phyloP scores from a whole-genome alignment of 2,329 filamentous ascomycete species.

The Ceratocystis smalleyi region DNA sequence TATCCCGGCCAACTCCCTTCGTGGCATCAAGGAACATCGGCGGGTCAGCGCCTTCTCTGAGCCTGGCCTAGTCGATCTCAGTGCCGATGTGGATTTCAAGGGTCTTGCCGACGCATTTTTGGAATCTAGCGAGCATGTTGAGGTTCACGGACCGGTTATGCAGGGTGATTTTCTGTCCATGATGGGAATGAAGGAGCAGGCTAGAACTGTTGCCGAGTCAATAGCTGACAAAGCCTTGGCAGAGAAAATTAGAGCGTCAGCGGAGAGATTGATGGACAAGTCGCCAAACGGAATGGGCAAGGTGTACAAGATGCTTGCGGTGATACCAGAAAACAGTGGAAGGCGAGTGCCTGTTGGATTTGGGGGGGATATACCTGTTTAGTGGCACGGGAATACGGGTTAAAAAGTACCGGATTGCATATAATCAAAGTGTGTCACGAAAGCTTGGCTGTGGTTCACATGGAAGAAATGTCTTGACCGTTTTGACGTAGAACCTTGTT shows the following conservation, averaged over 20 bases:
- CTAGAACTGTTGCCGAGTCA: slow-evolving; percentile 35
- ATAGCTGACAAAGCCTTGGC: slow-evolving; percentile 36
- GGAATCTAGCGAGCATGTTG: slow-evolving; percentile 59
- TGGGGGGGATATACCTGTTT: slow-evolving; percentile 47
- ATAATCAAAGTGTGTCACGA: no score
- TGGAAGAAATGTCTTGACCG: no score
- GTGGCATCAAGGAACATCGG: slow-evolving; percentile 68
- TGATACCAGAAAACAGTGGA: slow-evolving; percentile 66
- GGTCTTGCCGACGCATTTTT: slow-evolving; percentile 72
- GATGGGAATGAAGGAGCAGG: slow-evolving; percentile 69
- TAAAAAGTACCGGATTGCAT: no score
- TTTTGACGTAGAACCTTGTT: no score
- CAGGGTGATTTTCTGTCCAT: slow-evolving; percentile 64
- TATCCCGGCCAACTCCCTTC: slow-evolving; percentile 75
- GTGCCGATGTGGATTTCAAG: slow-evolving; percentile 84
- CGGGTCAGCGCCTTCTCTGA: slow-evolving; percentile 63
- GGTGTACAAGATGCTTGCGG: slow-evolving; percentile 83
- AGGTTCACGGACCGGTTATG: slow-evolving; percentile 82
- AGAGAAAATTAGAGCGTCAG: slow-evolving; percentile 52
- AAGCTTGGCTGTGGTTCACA: no score
- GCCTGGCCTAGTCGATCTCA: slow-evolving; percentile 74
- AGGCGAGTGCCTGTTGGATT: slow-evolving; percentile 75
- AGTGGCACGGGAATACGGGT: no score
- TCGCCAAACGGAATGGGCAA: slow-evolving; percentile 81
- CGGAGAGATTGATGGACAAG: slow-evolving; percentile 69